Conservation (phyloP, 177 flowering plant genomes). For the Vitis hybrid region DNA sequence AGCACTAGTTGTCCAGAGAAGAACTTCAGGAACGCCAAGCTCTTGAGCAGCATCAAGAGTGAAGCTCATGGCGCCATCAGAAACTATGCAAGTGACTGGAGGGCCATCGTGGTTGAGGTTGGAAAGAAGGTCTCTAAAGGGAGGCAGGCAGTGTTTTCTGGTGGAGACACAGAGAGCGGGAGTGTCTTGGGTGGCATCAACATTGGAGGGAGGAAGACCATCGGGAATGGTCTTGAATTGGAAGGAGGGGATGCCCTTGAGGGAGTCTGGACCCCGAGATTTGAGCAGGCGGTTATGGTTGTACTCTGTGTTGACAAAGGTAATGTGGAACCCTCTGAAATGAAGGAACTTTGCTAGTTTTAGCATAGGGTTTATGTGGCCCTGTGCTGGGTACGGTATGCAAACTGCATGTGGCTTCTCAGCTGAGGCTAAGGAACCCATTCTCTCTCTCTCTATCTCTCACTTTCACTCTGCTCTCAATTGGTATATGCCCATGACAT, state of each 20-base stretch:
- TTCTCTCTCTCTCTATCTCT: no score
- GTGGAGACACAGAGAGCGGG: slow-evolving; percentile 40
- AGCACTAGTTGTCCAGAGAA: slow-evolving; percentile 36
- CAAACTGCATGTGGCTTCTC: slow-evolving; percentile 59
- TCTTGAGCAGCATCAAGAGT: slow-evolving; percentile 28
- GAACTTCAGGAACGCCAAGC: slow-evolving; percentile 28
- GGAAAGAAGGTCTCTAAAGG: slow-evolving; percentile 28
- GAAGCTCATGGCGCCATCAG: slow-evolving; percentile 45
- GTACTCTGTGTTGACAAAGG: slow-evolving; percentile 56
- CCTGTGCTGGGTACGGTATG: slow-evolving; percentile 58
- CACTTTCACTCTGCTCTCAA: no score
- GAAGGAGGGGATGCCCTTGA: slow-evolving; percentile 38
- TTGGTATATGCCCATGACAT: no score
- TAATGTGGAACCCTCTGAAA: slow-evolving; percentile 50
- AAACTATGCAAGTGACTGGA: slow-evolving; percentile 43
- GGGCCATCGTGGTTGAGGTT: slow-evolving; percentile 20
- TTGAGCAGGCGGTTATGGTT: slow-evolving; percentile 46
- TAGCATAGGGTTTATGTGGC: slow-evolving; percentile 62
- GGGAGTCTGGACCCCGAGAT: slow-evolving; percentile 39
- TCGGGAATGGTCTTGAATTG: slow-evolving; percentile 52
- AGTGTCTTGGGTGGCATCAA: slow-evolving; percentile 45
- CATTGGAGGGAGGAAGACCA: slow-evolving; percentile 45
- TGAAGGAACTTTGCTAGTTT: slow-evolving; percentile 57
- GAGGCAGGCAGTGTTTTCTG: slow-evolving; percentile 23
- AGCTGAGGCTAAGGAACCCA: no score